These are phyloP conservation scores for Sungouiella blattae DNA, from an alignment of 805 yeast species.

Conservation along the genomic window DNA sequence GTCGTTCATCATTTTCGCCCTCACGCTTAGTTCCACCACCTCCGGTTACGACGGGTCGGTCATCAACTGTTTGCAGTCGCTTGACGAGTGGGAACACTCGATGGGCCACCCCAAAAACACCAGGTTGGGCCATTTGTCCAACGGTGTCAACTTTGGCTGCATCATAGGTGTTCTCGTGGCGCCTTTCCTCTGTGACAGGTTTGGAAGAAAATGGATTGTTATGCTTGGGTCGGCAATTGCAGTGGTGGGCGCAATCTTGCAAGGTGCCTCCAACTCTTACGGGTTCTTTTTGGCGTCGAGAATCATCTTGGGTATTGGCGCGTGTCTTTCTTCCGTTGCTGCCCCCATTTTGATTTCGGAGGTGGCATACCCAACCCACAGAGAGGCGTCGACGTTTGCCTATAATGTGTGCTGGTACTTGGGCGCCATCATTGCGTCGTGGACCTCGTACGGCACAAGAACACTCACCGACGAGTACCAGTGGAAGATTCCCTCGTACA, in stretches of 20 bases:
- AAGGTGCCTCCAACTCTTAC: background rate
- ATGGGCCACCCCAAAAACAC: background rate
- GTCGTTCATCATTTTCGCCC: background rate
- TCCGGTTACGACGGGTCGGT: background rate
- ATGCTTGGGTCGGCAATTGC: background rate
- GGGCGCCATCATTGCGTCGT: constrained; percentile 50
- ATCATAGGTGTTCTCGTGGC: background rate
- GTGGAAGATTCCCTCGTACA: constrained; percentile 54
- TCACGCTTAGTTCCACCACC: background rate
- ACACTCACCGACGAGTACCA: constrained; percentile 25
- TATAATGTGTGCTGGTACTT: constrained; percentile 49
- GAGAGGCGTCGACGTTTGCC: constrained; percentile 27
- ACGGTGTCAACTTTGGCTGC: background rate
- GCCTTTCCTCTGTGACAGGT: background rate
- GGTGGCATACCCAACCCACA: constrained; percentile 38
- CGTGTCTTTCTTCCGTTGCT: constrained; percentile 36
- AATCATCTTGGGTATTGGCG: constrained; percentile 45
- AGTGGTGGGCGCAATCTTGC: background rate
- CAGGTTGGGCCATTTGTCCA: background rate
- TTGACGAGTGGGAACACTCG: background rate
- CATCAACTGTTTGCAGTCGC: background rate
- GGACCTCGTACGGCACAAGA: constrained; percentile 45
- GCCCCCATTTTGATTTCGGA: constrained; percentile 48
- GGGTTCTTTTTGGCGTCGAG: constrained; percentile 37
- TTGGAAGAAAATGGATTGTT: background rate